Evolutionary conservation across 2,329 filamentous ascomycete species (phyloP).

Genomic region (Fusarium sp.): DNA sequence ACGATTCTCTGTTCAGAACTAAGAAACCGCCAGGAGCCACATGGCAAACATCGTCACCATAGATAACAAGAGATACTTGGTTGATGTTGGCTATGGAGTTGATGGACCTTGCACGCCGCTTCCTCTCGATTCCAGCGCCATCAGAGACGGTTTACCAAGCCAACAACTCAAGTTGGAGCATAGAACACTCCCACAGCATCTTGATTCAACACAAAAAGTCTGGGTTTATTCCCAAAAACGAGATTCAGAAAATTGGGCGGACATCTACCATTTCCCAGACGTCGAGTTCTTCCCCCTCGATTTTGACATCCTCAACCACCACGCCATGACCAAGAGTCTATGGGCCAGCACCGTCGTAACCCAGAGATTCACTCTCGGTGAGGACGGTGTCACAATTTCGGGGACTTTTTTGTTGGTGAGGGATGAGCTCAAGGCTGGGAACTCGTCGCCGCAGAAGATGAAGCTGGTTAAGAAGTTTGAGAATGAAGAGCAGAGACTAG

Average conservation of each 20-base stretch:
- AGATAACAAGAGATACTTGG: neutral
- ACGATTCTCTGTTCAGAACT: neutral
- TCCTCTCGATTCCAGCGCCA: neutral
- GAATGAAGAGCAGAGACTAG: neutral
- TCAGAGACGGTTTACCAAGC: neutral
- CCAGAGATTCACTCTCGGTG: neutral
- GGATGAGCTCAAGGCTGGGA: neutral
- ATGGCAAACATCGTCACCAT: neutral
- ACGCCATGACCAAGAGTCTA: neutral
- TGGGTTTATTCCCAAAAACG: neutral
- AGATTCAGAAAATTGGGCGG: neutral
- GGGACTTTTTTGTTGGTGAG: neutral
- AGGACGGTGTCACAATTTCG: neutral
- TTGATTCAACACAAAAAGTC: neutral
- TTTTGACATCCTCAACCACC: neutral
- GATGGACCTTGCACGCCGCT: neutral
- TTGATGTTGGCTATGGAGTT: neutral
- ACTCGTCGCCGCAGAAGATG: neutral
- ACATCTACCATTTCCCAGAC: neutral
- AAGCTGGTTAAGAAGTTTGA: neutral
- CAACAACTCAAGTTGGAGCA: neutral
- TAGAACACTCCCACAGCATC: neutral
- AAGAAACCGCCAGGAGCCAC: neutral
- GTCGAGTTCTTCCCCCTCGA: neutral
- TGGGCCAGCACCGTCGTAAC: neutral